Evolutionary conservation across 2,329 filamentous ascomycete genomes (phyloP), one percentile per base, ranked within the genome.

Genomic region (Gnomoniopsis sp.): DNA sequence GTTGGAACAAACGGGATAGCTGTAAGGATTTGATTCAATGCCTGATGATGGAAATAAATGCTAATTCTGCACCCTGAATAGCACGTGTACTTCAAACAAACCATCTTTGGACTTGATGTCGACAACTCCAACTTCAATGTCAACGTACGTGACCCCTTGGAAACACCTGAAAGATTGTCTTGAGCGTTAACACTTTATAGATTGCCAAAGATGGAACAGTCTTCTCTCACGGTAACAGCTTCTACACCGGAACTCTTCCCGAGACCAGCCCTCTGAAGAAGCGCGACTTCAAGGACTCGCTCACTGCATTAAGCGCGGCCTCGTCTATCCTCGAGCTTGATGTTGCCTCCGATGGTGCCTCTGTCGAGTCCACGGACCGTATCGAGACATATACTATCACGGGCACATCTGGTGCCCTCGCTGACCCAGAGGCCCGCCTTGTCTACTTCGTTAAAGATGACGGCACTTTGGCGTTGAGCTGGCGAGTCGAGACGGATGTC

Each of bases 51-150:
- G 17, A 38, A n/a, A n/a, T n/a, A n/a, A n/a, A n/a, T n/a, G 44
- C 44, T 47, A 51, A 36, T 21, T 36, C 21, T 26, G 14, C 8
- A 11, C 15, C 38, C 15, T n/a, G 11, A 12, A 36, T 19, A 51
- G 49, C 83, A 86, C 64, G 80, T 85, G 62, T 77, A 84, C 68
- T 83, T 86, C 66, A 82, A 81, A 70, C 84, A 86, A 70, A 85
- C 82, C 0, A 71, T 75, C 7, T 79, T 85, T 55, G 83, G 79
- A 1, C 67, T 86, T 23, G 83, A 86, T 61, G 78, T 87, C 60
- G 83, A 85, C 64, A 86, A 86, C 64, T 81, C 79, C 1, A 80
- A 84, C 65, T 83, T 85, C 65, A 84, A 85, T 53, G 80, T 86
- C 50, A 86, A 86, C 62, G 80, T 85, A 64, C 72, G 80, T 73